Evolutionary conservation across 179 eudicot species (phyloP).

Genomic region (Beta lomatogona): DNA sequence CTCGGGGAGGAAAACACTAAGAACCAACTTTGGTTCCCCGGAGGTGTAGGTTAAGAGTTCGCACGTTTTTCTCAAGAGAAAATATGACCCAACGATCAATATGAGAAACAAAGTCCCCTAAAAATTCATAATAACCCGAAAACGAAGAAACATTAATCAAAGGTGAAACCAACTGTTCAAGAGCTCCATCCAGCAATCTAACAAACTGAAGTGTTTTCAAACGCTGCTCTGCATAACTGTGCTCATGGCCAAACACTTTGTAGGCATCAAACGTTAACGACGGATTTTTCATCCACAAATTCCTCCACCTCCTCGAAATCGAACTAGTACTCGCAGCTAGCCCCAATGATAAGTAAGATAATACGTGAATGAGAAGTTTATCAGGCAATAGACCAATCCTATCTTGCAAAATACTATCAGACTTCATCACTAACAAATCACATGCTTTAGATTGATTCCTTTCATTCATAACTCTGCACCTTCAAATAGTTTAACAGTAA

Average conservation of each 20-base stretch:
- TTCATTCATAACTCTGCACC: slow-evolving; percentile 10
- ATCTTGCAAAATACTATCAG: neutral
- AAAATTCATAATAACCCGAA: slow-evolving; percentile 11
- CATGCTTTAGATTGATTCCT: neutral
- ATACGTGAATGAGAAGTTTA: slow-evolving; percentile 21
- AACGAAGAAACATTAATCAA: neutral
- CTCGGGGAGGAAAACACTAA: slow-evolving; percentile 24
- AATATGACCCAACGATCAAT: slow-evolving; percentile 19
- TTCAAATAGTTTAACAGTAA: neutral
- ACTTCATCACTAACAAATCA: neutral
- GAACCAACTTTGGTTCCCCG: neutral
- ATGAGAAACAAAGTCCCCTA: neutral
- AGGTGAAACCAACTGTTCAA: neutral
- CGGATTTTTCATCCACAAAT: slow-evolving; percentile 21
- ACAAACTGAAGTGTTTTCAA: slow-evolving; percentile 15
- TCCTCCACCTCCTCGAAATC: slow-evolving; percentile 16
- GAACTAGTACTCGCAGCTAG: slow-evolving; percentile 11
- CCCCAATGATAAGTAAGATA: slow-evolving; percentile 17
- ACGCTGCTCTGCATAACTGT: neutral
- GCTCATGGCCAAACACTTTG: slow-evolving; percentile 9
- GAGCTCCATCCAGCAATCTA: slow-evolving; percentile 2
- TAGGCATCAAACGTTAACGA: slow-evolving; percentile 13
- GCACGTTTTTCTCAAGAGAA: slow-evolving; percentile 17
- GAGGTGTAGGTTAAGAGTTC: slow-evolving; percentile 15
- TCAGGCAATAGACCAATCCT: slow-evolving; percentile 20